phyloP scores from a whole-genome alignment of 441 rosid species.

The Corymbia citriodora region DNA sequence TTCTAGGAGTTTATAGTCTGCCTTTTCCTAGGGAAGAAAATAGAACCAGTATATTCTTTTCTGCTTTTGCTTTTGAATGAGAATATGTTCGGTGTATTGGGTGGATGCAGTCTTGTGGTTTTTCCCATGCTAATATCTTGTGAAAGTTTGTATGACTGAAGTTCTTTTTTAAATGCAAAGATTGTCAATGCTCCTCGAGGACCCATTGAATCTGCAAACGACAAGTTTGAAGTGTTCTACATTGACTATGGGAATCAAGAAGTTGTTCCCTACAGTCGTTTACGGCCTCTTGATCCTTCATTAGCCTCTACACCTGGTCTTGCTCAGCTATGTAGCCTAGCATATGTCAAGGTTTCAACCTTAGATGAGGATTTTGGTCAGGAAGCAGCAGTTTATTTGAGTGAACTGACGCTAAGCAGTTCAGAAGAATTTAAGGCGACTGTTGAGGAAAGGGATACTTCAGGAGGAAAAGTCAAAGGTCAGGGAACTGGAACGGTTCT shows the following conservation, averaged over 20 bases:
- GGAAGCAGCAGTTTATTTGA: slow-evolving; percentile 79
- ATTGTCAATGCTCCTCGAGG: slow-evolving; percentile 88
- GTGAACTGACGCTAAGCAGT: slow-evolving; percentile 47
- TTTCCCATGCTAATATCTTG: neutral
- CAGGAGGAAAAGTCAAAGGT: slow-evolving; percentile 88
- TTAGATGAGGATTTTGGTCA: slow-evolving; percentile 76
- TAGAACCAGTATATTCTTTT: neutral
- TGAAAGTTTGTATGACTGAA: neutral
- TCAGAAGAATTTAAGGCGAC: slow-evolving; percentile 68
- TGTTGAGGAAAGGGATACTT: slow-evolving; percentile 82
- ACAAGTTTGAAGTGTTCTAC: slow-evolving; percentile 90
- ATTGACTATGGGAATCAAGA: slow-evolving; percentile 97
- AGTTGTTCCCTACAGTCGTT: slow-evolving; percentile 55
- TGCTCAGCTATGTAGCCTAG: slow-evolving; percentile 93
- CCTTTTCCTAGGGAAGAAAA: neutral
- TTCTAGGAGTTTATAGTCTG: neutral
- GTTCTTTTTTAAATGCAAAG: slow-evolving; percentile 23
- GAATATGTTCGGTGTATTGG: neutral
- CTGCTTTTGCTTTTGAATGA: neutral
- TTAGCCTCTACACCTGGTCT: slow-evolving; percentile 67
- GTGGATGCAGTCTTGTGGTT: neutral
- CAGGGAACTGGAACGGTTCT: slow-evolving; percentile 88
- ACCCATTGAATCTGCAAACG: slow-evolving; percentile 58
- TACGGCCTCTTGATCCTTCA: slow-evolving; percentile 75
- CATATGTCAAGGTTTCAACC: slow-evolving; percentile 79